phyloP scores from a whole-genome alignment of 768 basidiomycete genomes.

The Neoboletus magnificus region DNA sequence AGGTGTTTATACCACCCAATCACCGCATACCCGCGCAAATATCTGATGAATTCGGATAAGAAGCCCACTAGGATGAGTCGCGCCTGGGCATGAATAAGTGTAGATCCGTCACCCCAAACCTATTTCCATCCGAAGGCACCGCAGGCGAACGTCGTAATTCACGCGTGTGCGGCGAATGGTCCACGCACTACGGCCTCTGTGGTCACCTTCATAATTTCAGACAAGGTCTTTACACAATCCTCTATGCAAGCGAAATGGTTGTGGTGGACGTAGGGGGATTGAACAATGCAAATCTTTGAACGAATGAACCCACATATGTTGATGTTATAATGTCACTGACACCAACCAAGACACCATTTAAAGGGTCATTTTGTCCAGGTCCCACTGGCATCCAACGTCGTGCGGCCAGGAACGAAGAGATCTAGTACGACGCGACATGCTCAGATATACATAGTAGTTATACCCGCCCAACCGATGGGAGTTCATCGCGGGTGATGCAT shows the following conservation, averaged over 20 bases:
- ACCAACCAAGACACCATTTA: too few relatives aligned
- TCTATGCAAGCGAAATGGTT: not conserved
- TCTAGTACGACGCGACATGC: too few relatives aligned
- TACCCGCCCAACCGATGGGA: too few relatives aligned
- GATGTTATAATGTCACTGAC: not conserved
- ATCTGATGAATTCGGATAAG: not conserved
- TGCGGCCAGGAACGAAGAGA: too few relatives aligned
- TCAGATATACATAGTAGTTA: too few relatives aligned
- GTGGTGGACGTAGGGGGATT: not conserved
- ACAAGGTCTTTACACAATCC: not conserved
- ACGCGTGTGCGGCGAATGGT: not conserved
- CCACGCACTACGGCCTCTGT: not conserved
- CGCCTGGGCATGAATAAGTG: not conserved
- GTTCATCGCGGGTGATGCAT: too few relatives aligned
- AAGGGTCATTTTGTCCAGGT: too few relatives aligned
- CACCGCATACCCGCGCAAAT: too few relatives aligned
- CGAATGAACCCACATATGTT: not conserved
- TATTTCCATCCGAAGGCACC: not conserved
- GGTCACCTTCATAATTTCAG: not conserved
- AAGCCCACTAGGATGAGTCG: not conserved
- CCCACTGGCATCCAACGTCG: too few relatives aligned
- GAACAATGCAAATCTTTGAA: not conserved
- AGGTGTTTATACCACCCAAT: not conserved
- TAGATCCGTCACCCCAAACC: not conserved
- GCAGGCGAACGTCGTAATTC: not conserved